These are phyloP conservation scores for Hura crepitans DNA, from an alignment of 441 rosid species.

Conservation along the genomic window DNA sequence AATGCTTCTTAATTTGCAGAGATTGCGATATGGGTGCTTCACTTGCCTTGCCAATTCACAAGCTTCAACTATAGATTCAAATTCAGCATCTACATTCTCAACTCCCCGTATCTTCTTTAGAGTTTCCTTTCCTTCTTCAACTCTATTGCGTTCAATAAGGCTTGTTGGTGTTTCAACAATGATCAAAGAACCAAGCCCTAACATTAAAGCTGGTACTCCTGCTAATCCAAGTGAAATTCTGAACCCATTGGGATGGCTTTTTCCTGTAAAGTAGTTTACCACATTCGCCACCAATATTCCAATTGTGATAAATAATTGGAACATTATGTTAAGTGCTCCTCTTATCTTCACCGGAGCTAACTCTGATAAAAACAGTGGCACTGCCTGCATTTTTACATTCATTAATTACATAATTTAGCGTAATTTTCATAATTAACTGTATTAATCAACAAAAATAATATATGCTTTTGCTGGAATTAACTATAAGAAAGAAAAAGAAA, in stretches of 20 bases:
- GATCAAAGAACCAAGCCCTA: constrained; percentile 16
- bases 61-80: constrained; percentile 18
- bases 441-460: no score
- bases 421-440: no score
- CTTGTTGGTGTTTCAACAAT: constrained; percentile 25
- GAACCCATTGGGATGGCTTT: constrained; percentile 18
- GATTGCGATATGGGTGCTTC: constrained; percentile 15
- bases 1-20: constrained; percentile 33
- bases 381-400: constrained; percentile 13
- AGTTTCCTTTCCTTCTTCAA: constrained; percentile 7
- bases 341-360: constrained; percentile 18
- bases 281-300: constrained; percentile 24
- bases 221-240: constrained; percentile 25
- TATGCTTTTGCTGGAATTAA: background rate
- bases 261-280: constrained; percentile 11
- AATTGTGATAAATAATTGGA: constrained; percentile 19
- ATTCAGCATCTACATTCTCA: constrained; percentile 20
- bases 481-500: no score
- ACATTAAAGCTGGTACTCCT: constrained; percentile 17
- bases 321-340: constrained; percentile 20
- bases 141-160: constrained; percentile 11
- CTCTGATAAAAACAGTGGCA: constrained; percentile 21
- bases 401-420: no score
- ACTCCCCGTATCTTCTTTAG: constrained; percentile 23
- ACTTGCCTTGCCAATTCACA: constrained; percentile 19